These are phyloP conservation scores for Typha latifolia DNA, from an alignment of 176 grass and related monocot species.

Conservation along the genomic window DNA sequence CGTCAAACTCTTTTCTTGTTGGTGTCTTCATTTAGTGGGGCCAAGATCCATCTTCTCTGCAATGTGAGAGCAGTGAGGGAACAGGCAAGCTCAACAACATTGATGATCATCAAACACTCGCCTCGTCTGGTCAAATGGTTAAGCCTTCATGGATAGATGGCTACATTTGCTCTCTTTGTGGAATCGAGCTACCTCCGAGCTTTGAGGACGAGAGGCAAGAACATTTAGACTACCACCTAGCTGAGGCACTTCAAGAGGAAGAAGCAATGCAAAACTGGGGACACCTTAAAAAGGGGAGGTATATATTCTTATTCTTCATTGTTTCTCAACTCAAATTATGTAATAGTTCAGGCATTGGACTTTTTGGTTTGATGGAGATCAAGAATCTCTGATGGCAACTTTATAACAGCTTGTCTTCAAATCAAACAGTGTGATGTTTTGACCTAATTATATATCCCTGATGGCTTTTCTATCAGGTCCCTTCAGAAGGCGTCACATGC, in stretches of 20 bases:
- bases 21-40: neutral
- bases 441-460: neutral
- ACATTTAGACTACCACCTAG: constrained; percentile 79
- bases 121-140: constrained; percentile 23
- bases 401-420: neutral
- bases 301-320: neutral
- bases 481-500: constrained; percentile 14
- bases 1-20: neutral
- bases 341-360: neutral
- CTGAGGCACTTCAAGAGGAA: constrained; percentile 65
- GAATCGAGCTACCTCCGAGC: constrained; percentile 60
- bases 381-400: neutral
- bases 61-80: constrained; percentile 19
- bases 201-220: constrained; percentile 84
- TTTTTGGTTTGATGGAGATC: neutral
- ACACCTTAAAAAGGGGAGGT: constrained; percentile 29
- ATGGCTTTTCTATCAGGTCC: constrained; percentile 20
- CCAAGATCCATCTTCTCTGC: constrained; percentile 1
- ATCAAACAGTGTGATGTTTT: neutral
- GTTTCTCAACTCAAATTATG: neutral
- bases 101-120: constrained; percentile 2
- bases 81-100: constrained; percentile 7
- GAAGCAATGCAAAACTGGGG: constrained; percentile 22
- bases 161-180: constrained; percentile 77
- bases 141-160: constrained; percentile 48